Evolutionary conservation across 768 basidiomycete species (phyloP).

Genomic region (Paxillus rubicundulus): DNA sequence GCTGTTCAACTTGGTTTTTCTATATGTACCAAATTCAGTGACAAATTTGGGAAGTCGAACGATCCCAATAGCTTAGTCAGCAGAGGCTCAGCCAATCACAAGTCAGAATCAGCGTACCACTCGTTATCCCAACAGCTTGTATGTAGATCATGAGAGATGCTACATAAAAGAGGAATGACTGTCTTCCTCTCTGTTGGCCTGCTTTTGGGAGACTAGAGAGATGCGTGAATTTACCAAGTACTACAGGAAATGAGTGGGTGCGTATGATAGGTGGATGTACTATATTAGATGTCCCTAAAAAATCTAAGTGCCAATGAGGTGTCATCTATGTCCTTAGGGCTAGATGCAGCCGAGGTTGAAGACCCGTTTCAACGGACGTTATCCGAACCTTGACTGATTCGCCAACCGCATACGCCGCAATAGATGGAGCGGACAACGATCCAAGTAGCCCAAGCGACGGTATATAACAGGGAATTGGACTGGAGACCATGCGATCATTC

Average conservation of each 20-base stretch:
- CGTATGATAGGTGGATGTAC: background rate
- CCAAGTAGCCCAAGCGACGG: constrained; percentile 26
- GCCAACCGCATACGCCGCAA: constrained; percentile 21
- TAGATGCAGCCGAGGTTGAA: constrained; percentile 25
- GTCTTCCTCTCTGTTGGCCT: too few species aligned
- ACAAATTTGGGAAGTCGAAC: constrained; percentile 6
- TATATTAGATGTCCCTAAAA: background rate
- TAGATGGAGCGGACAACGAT: constrained; percentile 9
- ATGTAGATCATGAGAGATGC: background rate
- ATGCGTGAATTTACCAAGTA: background rate
- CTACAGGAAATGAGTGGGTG: background rate
- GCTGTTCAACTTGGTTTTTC: constrained; percentile 11
- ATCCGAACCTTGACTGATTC: constrained; percentile 27
- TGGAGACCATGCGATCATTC: constrained; percentile 10
- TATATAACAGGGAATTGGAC: constrained; percentile 21
- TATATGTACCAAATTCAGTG: background rate
- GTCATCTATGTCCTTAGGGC: constrained; percentile 6
- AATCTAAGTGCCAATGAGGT: background rate
- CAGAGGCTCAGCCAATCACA: constrained; percentile 7
- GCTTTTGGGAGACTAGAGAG: too few species aligned
- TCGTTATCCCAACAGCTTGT: constrained; percentile 4
- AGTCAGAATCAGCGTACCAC: background rate
- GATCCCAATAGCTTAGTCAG: constrained; percentile 24
- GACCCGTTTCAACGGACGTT: constrained; percentile 28
- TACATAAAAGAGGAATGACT: too few species aligned